Percentiles rank a stretch among this genome's conserved stretches.
phyloP scores from a whole-genome alignment of 176 grass and related monocot genomes.

The Pharus latifolius region DNA sequence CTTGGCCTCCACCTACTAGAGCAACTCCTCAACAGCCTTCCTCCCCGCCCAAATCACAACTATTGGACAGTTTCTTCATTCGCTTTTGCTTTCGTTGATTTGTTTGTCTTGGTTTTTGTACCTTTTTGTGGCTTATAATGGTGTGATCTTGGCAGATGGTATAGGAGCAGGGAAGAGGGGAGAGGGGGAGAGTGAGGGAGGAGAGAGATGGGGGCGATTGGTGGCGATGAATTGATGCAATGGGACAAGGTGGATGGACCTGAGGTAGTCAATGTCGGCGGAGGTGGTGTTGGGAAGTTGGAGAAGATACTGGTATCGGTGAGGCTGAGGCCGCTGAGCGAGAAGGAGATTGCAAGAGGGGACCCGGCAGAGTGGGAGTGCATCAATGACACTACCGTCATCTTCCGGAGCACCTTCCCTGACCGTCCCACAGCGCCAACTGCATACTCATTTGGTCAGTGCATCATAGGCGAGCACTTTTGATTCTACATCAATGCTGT shows the following conservation, averaged over 20 bases:
- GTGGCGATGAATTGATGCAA: constrained; percentile 35
- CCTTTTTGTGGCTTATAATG: not conserved
- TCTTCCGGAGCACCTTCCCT: constrained; percentile 60
- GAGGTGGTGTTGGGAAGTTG: constrained; percentile 21
- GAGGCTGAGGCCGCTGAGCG: constrained; percentile 75
- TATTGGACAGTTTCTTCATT: constrained; percentile 11
- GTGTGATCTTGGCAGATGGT: constrained; percentile 27
- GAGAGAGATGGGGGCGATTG: constrained; percentile 59
- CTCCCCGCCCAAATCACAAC: not conserved
- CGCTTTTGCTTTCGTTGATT: constrained; percentile 6
- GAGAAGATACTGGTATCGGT: constrained; percentile 97
- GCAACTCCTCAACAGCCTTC: constrained; percentile 29
- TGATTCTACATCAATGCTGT: not conserved
- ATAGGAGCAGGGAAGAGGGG: not conserved
- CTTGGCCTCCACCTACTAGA: constrained; percentile 37
- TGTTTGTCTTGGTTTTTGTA: constrained; percentile 4
- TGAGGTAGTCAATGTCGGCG: constrained; percentile 13
- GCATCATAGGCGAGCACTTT: not conserved
- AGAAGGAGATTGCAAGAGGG: constrained; percentile 47
- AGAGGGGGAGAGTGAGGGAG: not conserved
- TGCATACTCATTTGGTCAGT: constrained; percentile 82
- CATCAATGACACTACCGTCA: constrained; percentile 77
- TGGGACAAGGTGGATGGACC: constrained; percentile 32
- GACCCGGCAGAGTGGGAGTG: constrained; percentile 86
- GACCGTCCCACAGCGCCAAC: constrained; percentile 69